Evolutionary conservation across 164 flowering plant genomes (phyloP), one percentile per base, ranked within the genome.

Genomic region (Sedum album): DNA sequence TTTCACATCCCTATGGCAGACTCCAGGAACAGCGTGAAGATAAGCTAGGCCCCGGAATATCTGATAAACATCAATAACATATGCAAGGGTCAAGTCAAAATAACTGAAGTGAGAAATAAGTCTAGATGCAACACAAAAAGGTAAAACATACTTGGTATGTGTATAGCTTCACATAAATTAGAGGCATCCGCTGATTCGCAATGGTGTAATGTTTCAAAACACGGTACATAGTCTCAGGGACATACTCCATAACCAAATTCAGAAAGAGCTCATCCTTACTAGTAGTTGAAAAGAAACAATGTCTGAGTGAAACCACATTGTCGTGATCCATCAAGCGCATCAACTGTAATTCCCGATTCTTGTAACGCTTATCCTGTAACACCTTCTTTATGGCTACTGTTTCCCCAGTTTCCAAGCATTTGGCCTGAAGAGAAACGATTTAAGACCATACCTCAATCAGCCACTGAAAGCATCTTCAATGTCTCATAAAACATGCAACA

Each of bases 21-120:
- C 60, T 55, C 60, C 60, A 55, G 60, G 60, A 23, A 55, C 60
- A 7, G 60, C 30, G 26, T 55, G 60, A 21, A 55, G 28, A 55
- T 55, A 55, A 55, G 60, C 60, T 55, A 55, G 31, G 60, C 60
- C 60, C 31, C 31, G 60, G 17, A 55, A 55, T 14, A 55, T 55
- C 60, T 55, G 30, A 23, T 55, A 23, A 25, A 23, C 30, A 25
- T n/a, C 55, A 49, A 49, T n/a, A 30, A 55, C 60, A 55, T 15
- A 25, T 8, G 25, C 60, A 55, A 55, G 10, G 30, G 30, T 55
- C 30, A 25, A 25, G 60, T 23, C 30, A 23, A 26, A 20, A 10
- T 21, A 55, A 25, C 60, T 25, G 31, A 23, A 25, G 31, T 31
- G 30, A 23, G 60, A 23, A 13, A 1, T 3, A 55, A 55, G 55